A percentile compares a stretch with the other conserved stretches of the same genome.
Conservation (phyloP, 768 basidiomycete genomes). For the Tricholoma saponaceum region DNA sequence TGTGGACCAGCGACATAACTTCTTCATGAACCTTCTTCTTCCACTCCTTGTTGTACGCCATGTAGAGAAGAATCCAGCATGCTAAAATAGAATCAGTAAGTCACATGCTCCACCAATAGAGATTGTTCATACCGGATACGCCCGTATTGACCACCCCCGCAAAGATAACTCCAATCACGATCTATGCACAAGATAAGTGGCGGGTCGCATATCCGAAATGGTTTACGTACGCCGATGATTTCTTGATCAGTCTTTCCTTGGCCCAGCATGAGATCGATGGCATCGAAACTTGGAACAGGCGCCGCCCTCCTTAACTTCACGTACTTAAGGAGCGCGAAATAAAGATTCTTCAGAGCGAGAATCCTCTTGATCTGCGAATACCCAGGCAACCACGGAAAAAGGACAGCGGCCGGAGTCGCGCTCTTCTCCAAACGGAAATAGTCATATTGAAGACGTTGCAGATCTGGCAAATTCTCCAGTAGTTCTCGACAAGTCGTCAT, state of each 20-base stretch:
- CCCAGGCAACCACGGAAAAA: conserved; percentile 33
- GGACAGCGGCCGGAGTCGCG: conserved; percentile 25
- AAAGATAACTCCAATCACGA: conserved; percentile 32
- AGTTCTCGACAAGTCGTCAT: conserved; percentile 27
- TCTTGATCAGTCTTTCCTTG: conserved; percentile 23
- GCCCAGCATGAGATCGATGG: conserved; percentile 31
- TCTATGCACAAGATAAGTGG: conserved; percentile 11
- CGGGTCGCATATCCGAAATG: not conserved
- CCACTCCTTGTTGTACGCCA: conserved; percentile 32
- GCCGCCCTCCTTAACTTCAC: conserved; percentile 25
- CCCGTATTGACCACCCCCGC: conserved; percentile 30
- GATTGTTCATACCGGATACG: not conserved
- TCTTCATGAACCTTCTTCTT: conserved; percentile 25
- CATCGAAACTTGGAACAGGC: conserved; percentile 20
- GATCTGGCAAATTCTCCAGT: conserved; percentile 13
- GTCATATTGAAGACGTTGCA: conserved; percentile 15
- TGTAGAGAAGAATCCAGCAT: conserved; percentile 34
- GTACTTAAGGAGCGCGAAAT: conserved; percentile 19
- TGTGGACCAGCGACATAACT: conserved; percentile 24
- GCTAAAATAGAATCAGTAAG: conserved; percentile 17
- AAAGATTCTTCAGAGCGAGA: conserved; percentile 27
- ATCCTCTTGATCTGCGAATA: conserved; percentile 24
- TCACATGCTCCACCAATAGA: not conserved
- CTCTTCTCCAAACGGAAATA: conserved; percentile 26
- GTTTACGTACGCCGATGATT: conserved; percentile 13